These are phyloP conservation scores for Dendrobium huoshanense DNA, from an alignment of 106 monocot genomes.

Conservation along the genomic window DNA sequence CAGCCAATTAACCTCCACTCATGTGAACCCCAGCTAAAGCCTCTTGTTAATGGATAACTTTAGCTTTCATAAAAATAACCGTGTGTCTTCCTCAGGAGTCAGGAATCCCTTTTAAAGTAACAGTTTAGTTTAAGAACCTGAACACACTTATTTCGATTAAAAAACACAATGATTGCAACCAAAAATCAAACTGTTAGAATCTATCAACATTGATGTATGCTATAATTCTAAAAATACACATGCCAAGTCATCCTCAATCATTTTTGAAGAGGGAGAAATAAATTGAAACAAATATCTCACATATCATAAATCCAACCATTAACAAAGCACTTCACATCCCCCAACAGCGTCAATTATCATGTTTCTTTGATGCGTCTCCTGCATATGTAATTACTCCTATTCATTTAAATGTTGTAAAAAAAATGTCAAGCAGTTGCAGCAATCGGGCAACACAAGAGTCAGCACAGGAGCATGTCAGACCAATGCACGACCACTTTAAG, in stretches of 20 bases:
- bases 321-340: not conserved
- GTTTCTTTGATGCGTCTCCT: not conserved
- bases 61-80: not conserved
- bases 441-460: not conserved
- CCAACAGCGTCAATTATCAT: not conserved
- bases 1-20: not conserved
- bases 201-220: not conserved
- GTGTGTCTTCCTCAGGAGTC: not conserved
- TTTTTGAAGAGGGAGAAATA: too few species aligned
- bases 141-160: not conserved
- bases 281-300: not conserved
- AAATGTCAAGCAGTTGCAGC: not conserved
- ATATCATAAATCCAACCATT: not conserved
- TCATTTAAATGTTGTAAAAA: not conserved
- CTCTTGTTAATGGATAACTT: not conserved
- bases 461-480: not conserved
- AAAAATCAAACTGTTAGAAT: not conserved
- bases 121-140: not conserved
- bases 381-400: not conserved
- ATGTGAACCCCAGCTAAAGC: not conserved
- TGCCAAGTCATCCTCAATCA: not conserved
- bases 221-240: not conserved
- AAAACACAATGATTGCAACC: not conserved
- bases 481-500: not conserved
- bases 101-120: not conserved